Evolutionary conservation across 345 rosid species (phyloP).

Genomic region (Jatropha curcas): DNA sequence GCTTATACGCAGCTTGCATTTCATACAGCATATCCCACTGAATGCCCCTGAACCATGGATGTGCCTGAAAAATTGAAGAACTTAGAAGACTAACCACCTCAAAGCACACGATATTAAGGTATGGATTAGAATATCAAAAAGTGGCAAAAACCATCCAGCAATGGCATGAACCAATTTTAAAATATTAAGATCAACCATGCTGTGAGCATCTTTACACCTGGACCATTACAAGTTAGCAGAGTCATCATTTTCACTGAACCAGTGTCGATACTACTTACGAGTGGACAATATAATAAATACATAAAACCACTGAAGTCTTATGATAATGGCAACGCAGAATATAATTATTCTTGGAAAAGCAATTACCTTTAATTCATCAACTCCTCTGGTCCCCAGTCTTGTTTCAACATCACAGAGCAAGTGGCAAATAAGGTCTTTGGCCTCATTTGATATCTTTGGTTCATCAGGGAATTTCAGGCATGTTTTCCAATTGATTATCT

Average conservation of each 20-base stretch:
- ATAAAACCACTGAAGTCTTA: slow-evolving; percentile 8
- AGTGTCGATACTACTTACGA: background rate
- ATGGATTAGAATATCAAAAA: background rate
- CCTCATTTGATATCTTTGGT: slow-evolving; percentile 79
- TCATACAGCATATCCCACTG: slow-evolving; percentile 89
- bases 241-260: background rate
- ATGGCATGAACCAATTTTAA: background rate
- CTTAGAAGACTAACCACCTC: slow-evolving; percentile 13
- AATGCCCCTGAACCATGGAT: slow-evolving; percentile 74
- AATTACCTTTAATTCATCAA: slow-evolving; percentile 82
- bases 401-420: slow-evolving; percentile 92
- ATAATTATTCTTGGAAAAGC: slow-evolving; percentile 2
- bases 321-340: background rate
- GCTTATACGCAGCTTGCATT: slow-evolving; percentile 81
- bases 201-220: background rate
- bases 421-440: slow-evolving; percentile 80
- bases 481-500: slow-evolving; percentile 93
- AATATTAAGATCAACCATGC: background rate
- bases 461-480: slow-evolving; percentile 96
- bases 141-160: slow-evolving; percentile 1
- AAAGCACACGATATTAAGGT: slow-evolving; percentile 9
- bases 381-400: slow-evolving; percentile 87
- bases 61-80: slow-evolving; percentile 51
- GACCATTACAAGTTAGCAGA: background rate
- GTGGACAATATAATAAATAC: background rate